Evolutionary conservation across 352 stramenopile genomes (phyloP).

Genomic region (Stephanocyclus meneghinianus): DNA sequence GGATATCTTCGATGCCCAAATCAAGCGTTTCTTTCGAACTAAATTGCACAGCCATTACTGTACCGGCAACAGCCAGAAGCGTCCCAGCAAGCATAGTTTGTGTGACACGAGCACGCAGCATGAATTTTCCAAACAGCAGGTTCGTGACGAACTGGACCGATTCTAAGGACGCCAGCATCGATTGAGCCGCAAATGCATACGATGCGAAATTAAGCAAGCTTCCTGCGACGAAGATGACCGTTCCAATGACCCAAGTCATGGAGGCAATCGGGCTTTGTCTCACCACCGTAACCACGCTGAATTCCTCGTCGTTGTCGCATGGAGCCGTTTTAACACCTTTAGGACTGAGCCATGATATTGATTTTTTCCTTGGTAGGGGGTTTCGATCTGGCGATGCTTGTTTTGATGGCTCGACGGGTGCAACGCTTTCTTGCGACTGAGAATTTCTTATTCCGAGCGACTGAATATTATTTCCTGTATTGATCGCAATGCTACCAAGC

Average conservation of each 20-base stretch:
- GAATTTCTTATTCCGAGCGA: constrained; percentile 43
- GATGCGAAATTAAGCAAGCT: constrained; percentile 65
- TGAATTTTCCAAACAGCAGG: constrained; percentile 61
- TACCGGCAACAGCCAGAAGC: constrained; percentile 50
- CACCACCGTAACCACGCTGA: constrained; percentile 26
- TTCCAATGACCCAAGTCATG: constrained; percentile 55
- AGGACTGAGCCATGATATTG: constrained; percentile 28
- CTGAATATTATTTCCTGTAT: constrained; percentile 71
- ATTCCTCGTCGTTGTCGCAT: constrained; percentile 38
- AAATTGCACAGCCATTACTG: constrained; percentile 62
- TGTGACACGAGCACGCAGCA: constrained; percentile 49
- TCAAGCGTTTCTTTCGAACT: constrained; percentile 55
- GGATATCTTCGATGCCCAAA: constrained; percentile 45
- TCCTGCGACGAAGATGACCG: constrained; percentile 59
- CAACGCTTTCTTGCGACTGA: constrained; percentile 25
- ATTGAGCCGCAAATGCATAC: constrained; percentile 65
- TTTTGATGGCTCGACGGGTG: constrained; percentile 15
- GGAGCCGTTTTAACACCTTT: constrained; percentile 22
- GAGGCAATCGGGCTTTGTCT: constrained; percentile 36
- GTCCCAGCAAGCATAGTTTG: constrained; percentile 58
- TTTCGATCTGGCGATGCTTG: constrained; percentile 2
- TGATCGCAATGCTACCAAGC: constrained; percentile 61
- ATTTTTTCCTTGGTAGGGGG: constrained; percentile 12
- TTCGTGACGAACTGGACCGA: constrained; percentile 68
- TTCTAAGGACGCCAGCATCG: constrained; percentile 59